A percentile compares a stretch with the other conserved stretches of the same genome.
Evolutionary conservation across 2,329 filamentous ascomycete species (phyloP).

Genomic region (Sclerotinia glacialis): DNA sequence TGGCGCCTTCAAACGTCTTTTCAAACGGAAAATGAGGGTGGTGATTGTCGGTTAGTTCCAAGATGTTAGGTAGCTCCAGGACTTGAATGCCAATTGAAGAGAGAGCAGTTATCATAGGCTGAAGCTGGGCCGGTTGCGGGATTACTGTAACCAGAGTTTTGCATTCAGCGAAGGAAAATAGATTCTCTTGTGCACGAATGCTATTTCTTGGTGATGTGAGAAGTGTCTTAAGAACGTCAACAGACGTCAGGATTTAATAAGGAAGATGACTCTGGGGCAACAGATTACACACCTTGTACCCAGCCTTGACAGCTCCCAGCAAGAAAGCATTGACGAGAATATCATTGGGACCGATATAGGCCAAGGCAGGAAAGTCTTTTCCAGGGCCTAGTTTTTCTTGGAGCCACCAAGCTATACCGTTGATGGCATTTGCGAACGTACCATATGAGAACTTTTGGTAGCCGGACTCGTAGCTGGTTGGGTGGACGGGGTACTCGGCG

Average conservation of each 20-base stretch:
- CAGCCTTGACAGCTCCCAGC: conserved; percentile 18
- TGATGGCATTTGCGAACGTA: conserved; percentile 27
- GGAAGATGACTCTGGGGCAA: neutral
- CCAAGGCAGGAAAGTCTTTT: conserved; percentile 41
- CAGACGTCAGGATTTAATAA: neutral
- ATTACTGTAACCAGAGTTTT: no score
- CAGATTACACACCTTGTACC: neutral
- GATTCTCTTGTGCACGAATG: no score
- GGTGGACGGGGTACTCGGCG: conserved; percentile 11
- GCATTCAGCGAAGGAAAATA: no score
- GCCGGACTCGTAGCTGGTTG: conserved; percentile 7
- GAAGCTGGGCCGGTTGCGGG: no score
- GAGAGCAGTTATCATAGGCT: no score
- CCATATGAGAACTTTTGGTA: conserved; percentile 24
- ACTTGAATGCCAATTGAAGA: no score
- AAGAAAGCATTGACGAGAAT: neutral
- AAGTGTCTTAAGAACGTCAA: no score
- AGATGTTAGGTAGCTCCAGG: no score
- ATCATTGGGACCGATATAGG: conserved; percentile 43
- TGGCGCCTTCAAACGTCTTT: no score
- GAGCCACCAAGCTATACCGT: conserved; percentile 28
- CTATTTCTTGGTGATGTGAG: no score
- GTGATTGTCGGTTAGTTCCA: no score
- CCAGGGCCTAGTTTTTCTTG: conserved; percentile 20
- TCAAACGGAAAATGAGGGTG: no score